phyloP scores from a whole-genome alignment of 2,329 filamentous ascomycete species.

The Arthrobotrys sinensis region DNA sequence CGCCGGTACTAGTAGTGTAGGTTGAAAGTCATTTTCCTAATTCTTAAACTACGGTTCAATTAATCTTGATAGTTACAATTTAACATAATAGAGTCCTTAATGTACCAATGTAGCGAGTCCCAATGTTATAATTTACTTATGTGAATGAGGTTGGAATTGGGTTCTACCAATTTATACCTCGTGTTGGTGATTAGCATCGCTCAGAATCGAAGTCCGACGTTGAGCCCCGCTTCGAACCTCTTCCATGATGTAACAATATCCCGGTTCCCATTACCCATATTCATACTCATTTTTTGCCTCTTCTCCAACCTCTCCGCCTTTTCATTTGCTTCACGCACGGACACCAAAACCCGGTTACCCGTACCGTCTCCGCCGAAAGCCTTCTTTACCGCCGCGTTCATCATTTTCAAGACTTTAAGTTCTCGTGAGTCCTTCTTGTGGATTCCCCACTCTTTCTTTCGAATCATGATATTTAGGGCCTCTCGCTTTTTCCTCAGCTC shows the following conservation, averaged over 20 bases:
- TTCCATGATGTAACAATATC: slow-evolving; percentile 1
- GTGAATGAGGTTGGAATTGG: too few species aligned
- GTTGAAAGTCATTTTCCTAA: too few species aligned
- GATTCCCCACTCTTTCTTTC: slow-evolving; percentile 4
- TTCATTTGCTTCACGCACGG: slow-evolving; percentile 42
- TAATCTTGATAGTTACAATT: too few species aligned
- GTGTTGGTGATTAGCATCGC: too few species aligned
- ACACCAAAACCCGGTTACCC: slow-evolving; percentile 36
- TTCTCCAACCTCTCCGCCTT: slow-evolving; percentile 42
- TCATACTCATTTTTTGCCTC: slow-evolving; percentile 17
- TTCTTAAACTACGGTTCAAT: too few species aligned
- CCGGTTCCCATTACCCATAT: not conserved
- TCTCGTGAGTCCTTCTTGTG: not conserved
- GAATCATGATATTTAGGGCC: not conserved
- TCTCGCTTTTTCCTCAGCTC: not conserved
- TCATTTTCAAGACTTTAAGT: slow-evolving; percentile 35
- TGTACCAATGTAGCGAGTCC: too few species aligned
- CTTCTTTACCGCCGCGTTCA: slow-evolving; percentile 4
- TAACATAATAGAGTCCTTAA: too few species aligned
- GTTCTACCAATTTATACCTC: too few species aligned
- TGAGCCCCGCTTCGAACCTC: too few species aligned
- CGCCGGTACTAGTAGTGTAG: too few species aligned
- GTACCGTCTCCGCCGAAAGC: not conserved
- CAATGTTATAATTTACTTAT: too few species aligned
- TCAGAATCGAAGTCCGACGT: too few species aligned